Percentiles rank a stretch among this genome's conserved stretches.
phyloP scores from a whole-genome alignment of 148 eudicot species.

The Rhododendron ferrugineum region DNA sequence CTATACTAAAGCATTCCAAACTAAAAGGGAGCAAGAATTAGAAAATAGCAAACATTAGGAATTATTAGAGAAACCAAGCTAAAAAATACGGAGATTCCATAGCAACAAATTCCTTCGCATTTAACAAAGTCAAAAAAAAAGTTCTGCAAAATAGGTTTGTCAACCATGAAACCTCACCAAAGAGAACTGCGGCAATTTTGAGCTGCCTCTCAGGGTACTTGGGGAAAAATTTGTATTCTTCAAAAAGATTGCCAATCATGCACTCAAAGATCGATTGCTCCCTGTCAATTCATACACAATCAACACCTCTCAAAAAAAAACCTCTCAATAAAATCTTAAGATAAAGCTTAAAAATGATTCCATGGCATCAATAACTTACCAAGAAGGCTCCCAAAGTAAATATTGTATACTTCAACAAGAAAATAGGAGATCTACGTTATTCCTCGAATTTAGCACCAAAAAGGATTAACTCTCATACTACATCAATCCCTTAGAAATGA shows the following conservation, averaged over 20 bases:
- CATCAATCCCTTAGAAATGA: background rate
- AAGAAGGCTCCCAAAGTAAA: background rate
- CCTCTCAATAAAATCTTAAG: background rate
- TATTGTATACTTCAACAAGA: background rate
- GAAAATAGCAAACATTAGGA: background rate
- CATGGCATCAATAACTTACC: background rate
- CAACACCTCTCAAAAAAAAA: background rate
- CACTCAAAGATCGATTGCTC: conserved; percentile 80
- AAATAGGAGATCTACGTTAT: background rate
- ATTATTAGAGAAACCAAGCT: background rate
- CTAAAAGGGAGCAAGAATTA: background rate
- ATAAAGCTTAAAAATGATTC: background rate
- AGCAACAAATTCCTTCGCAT: background rate
- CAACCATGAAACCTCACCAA: conserved; percentile 45
- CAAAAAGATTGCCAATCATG: conserved; percentile 87
- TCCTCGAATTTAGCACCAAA: background rate
- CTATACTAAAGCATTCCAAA: background rate
- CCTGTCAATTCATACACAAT: conserved; percentile 39
- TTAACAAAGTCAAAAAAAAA: background rate
- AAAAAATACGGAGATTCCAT: background rate
- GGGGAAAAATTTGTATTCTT: conserved; percentile 86
- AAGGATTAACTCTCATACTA: background rate
- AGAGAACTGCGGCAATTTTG: conserved; percentile 73
- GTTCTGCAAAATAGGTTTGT: background rate
- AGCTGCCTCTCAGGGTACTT: conserved; percentile 94